These are phyloP conservation scores for Paramecium bursaria DNA, from an alignment of 73 alveolate species.

Conservation along the genomic window DNA sequence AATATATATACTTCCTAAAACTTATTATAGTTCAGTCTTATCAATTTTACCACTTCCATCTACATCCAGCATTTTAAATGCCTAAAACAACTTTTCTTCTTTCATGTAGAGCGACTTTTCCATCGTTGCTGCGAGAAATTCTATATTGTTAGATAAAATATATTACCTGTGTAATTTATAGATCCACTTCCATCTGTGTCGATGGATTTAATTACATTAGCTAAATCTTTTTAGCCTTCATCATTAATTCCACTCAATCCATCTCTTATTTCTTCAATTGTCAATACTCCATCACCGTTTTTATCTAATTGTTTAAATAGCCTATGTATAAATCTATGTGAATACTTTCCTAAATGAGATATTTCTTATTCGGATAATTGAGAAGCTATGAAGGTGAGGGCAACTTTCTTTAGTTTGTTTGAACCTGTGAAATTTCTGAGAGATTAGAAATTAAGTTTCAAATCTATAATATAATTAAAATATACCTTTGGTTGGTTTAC, in stretches of 20 bases:
- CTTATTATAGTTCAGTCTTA: constrained; percentile 58
- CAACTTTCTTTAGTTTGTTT: constrained; percentile 70
- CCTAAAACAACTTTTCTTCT: constrained; percentile 70
- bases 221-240: constrained; percentile 56
- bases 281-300: constrained; percentile 76
- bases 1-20: constrained; percentile 52
- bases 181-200: constrained; percentile 77
- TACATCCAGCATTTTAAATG: constrained; percentile 71
- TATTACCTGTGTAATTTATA: constrained; percentile 71
- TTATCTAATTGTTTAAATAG: constrained; percentile 70
- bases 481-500: constrained; percentile 60
- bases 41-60: constrained; percentile 76
- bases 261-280: constrained; percentile 74
- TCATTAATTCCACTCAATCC: constrained; percentile 66
- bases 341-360: constrained; percentile 66
- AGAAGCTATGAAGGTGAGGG: constrained; percentile 73
- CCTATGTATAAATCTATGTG: background rate
- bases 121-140: constrained; percentile 75
- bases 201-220: constrained; percentile 63
- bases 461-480: background rate
- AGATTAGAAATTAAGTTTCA: constrained; percentile 55
- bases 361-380: constrained; percentile 69
- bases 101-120: constrained; percentile 71
- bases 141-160: background rate
- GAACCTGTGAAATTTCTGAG: constrained; percentile 62